These are phyloP conservation scores for Jasminum sambac DNA, from an alignment of 257 asterid species.

Conservation along the genomic window DNA sequence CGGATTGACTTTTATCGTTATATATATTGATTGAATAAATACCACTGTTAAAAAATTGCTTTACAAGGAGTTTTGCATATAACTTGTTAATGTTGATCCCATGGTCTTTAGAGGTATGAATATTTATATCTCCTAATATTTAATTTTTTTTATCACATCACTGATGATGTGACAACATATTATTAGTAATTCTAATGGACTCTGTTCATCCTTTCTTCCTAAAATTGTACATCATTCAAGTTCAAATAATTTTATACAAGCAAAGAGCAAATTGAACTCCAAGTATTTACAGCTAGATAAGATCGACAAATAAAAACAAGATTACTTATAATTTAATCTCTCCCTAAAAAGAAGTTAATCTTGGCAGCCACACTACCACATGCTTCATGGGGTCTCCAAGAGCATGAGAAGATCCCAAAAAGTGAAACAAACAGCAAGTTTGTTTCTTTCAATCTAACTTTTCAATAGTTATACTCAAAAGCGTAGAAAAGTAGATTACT, in stretches of 20 bases:
- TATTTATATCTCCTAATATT: no score
- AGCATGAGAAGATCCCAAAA: constrained; percentile 8
- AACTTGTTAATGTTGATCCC: no score
- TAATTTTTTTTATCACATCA: no score
- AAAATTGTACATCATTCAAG: no score
- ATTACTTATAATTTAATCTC: not conserved
- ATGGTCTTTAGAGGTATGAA: no score
- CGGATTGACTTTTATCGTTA: no score
- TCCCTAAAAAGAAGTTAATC: not conserved
- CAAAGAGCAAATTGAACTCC: not conserved
- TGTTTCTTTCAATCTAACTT: not conserved
- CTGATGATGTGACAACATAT: no score
- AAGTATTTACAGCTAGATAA: not conserved
- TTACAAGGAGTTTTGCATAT: no score
- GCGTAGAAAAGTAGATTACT: not conserved
- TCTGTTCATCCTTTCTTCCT: no score
- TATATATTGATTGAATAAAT: no score
- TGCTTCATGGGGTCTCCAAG: not conserved
- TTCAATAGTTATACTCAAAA: not conserved
- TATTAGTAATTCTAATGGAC: no score
- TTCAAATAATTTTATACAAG: not conserved
- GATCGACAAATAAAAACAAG: not conserved
- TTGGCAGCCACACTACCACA: not conserved
- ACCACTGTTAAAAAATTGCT: no score
- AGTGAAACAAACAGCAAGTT: not conserved